Conservation (phyloP, 805 yeast genomes). For the Candida khao-thaluensis region DNA sequence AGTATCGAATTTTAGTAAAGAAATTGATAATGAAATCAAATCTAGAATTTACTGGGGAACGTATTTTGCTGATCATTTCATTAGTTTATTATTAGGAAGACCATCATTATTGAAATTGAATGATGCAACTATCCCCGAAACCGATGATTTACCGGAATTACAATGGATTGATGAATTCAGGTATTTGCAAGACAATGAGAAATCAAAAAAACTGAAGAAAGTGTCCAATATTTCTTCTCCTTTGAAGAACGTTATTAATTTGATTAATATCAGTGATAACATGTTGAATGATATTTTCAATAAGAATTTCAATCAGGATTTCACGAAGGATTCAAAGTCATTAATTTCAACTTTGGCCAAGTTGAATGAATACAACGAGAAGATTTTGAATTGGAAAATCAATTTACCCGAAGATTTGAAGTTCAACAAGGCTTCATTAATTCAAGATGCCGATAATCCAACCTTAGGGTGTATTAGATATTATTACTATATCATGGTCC, state of each 20-base stretch:
- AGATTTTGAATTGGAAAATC: slow-evolving; percentile 52
- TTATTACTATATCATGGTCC: slow-evolving; percentile 55
- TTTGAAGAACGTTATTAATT: slow-evolving; percentile 39
- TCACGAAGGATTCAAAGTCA: slow-evolving; percentile 39
- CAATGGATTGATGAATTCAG: slow-evolving; percentile 62
- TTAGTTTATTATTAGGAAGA: slow-evolving; percentile 57
- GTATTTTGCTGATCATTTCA: slow-evolving; percentile 62
- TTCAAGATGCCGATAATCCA: slow-evolving; percentile 49
- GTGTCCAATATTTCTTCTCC: slow-evolving; percentile 44
- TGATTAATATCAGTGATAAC: slow-evolving; percentile 45
- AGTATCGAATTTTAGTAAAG: slow-evolving; percentile 35
- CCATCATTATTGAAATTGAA: slow-evolving; percentile 54
- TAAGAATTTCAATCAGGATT: slow-evolving; percentile 30
- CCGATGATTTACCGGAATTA: slow-evolving; percentile 58
- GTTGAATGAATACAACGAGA: slow-evolving; percentile 46
- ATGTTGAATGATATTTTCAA: slow-evolving; percentile 47
- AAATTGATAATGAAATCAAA: slow-evolving; percentile 53
- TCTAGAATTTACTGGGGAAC: slow-evolving; percentile 68
- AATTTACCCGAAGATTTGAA: slow-evolving; percentile 47
- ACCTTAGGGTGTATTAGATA: slow-evolving; percentile 52
- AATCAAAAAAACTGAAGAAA: slow-evolving; percentile 17
- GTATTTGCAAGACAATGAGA: slow-evolving; percentile 28
- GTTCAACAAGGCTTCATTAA: slow-evolving; percentile 47
- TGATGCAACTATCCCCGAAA: slow-evolving; percentile 60
- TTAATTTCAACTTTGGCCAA: slow-evolving; percentile 39